These are phyloP conservation scores for Knufia fluminis DNA, from an alignment of 2,329 filamentous ascomycete species.

Conservation along the genomic window DNA sequence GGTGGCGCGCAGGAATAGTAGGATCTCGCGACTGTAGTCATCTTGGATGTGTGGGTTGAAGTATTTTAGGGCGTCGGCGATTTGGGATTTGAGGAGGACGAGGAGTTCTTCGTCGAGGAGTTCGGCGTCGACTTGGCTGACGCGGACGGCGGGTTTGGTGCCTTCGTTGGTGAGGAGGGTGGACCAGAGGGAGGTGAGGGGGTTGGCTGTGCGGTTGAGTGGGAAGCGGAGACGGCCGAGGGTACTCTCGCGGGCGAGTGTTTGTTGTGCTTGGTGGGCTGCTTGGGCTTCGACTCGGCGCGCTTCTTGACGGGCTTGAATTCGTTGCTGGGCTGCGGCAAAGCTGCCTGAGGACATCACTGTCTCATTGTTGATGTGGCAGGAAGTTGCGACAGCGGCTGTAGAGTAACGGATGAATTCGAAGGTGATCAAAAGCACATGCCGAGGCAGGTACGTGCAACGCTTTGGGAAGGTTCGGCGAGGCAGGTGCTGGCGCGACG, in stretches of 20 bases:
- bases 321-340: conserved; percentile 78
- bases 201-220: conserved; percentile 26
- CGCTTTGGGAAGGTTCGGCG: background rate
- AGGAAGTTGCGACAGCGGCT: background rate
- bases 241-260: conserved; percentile 34
- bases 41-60: conserved; percentile 68
- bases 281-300: conserved; percentile 59
- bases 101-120: conserved; percentile 88
- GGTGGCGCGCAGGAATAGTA: conserved; percentile 63
- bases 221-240: conserved; percentile 34
- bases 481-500: no score
- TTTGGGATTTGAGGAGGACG: conserved; percentile 73
- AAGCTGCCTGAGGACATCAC: conserved; percentile 59
- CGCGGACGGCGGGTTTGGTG: conserved; percentile 76
- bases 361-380: background rate
- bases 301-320: conserved; percentile 68
- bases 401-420: background rate
- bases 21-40: conserved; percentile 80
- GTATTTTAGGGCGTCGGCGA: conserved; percentile 80
- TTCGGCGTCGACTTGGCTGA: conserved; percentile 93
- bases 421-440: background rate
- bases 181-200: conserved; percentile 53
- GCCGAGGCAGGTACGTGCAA: conserved; percentile 8
- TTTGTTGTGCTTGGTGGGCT: conserved; percentile 40
- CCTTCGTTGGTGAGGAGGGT: conserved; percentile 63